Percentiles rank a stretch among this genome's conserved stretches.
These are phyloP conservation scores for Tolypocladium inflatum DNA, from an alignment of 2,329 filamentous ascomycete genomes.

Conservation along the genomic window DNA sequence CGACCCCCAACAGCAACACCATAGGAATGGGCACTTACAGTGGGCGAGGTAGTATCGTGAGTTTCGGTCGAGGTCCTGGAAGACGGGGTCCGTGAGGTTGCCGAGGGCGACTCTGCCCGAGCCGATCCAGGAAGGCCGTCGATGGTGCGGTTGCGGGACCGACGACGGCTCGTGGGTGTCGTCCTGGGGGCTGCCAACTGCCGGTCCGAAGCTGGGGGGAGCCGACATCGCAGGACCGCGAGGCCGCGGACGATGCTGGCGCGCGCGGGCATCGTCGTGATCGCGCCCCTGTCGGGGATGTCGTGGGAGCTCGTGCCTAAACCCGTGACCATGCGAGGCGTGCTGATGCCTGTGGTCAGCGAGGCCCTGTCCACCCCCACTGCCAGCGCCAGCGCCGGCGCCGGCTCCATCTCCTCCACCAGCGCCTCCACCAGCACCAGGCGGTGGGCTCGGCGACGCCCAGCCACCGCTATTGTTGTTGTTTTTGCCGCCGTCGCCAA, in stretches of 20 bases:
- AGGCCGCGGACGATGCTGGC: not conserved
- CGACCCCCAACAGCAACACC: not conserved
- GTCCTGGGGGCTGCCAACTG: not conserved
- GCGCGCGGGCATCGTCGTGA: not conserved
- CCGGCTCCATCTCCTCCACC: not conserved
- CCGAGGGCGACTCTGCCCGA: conserved; percentile 4
- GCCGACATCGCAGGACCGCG: not conserved
- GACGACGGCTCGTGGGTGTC: not conserved
- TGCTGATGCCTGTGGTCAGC: not conserved
- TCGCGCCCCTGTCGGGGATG: not conserved
- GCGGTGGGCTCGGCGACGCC: not conserved
- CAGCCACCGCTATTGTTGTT: not conserved
- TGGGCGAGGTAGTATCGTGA: conserved; percentile 40
- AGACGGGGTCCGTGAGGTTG: conserved; percentile 41
- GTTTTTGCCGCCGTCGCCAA: not conserved
- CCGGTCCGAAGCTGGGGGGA: not conserved
- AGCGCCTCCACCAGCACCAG: not conserved
- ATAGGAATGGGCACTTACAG: conserved; percentile 27
- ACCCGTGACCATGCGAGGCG: not conserved
- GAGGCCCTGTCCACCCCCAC: not conserved
- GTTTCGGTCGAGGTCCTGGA: conserved; percentile 39
- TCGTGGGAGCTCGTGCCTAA: not conserved
- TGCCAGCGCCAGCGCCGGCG: not conserved
- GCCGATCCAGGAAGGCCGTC: not conserved
- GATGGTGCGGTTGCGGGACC: not conserved